These are phyloP conservation scores for Malus hybrid DNA, from an alignment of 331 rosid species.

Conservation along the genomic window DNA sequence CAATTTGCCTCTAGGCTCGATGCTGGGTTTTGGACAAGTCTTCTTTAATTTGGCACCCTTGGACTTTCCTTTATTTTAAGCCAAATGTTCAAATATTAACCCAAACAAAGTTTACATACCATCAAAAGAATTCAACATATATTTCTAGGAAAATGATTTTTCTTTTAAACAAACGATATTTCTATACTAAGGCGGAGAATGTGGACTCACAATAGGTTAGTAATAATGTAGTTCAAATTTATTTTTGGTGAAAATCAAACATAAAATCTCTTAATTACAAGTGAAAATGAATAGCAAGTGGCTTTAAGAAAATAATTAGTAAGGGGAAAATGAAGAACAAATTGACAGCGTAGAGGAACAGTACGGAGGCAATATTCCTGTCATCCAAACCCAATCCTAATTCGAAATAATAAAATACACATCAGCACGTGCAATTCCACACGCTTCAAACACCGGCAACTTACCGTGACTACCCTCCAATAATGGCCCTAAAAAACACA, in stretches of 20 bases:
- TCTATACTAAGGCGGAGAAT: accelerated
- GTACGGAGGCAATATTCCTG: neutral
- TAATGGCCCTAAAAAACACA: neutral
- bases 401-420: neutral
- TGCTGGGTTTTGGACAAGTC: too few species aligned
- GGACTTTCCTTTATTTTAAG: too few species aligned
- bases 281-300: accelerated
- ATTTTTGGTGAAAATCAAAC: accelerated
- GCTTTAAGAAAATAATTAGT: too few species aligned
- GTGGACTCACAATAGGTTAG: accelerated
- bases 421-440: neutral
- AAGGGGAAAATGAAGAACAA: neutral
- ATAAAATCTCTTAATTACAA: accelerated
- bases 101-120: too few species aligned
- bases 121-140: too few species aligned
- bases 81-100: too few species aligned
- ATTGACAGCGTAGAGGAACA: neutral
- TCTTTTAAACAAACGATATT: too few species aligned
- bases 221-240: too few species aligned
- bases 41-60: too few species aligned
- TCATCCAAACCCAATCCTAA: neutral
- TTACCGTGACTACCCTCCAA: neutral
- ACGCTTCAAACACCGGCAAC: neutral
- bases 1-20: too few species aligned
- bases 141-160: too few species aligned